Evolutionary conservation across 2,329 filamentous ascomycete species (phyloP).

Genomic region (Xylariaceae sp.): DNA sequence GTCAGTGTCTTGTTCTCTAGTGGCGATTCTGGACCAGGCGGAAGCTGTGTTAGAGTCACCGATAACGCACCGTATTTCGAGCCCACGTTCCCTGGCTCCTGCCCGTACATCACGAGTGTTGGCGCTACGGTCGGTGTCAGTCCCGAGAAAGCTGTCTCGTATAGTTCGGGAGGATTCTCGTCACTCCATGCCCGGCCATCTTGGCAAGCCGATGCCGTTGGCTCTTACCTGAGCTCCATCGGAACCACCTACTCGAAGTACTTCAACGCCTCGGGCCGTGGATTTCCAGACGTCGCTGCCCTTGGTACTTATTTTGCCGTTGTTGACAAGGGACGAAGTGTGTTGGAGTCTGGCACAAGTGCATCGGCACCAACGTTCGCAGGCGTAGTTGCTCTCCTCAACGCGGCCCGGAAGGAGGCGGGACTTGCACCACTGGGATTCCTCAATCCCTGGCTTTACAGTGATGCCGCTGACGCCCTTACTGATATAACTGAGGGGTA

Average conservation of each 20-base stretch:
- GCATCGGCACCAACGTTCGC: conserved; percentile 41
- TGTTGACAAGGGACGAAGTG: conserved; percentile 28
- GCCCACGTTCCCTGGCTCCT: conserved; percentile 39
- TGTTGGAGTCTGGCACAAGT: conserved; percentile 31
- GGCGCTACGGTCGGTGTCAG: conserved; percentile 47
- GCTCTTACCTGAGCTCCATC: conserved; percentile 36
- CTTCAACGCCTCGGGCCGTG: conserved; percentile 38
- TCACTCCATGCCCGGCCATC: conserved; percentile 35
- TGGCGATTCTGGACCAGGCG: conserved; percentile 60
- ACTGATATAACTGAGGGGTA: conserved; percentile 31
- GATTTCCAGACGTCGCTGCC: conserved; percentile 39
- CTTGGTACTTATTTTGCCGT: conserved; percentile 51
- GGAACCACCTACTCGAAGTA: conserved; percentile 35
- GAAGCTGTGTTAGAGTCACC: conserved; percentile 57
- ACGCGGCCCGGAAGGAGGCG: conserved; percentile 38
- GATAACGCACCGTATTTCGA: conserved; percentile 38
- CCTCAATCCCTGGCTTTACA: conserved; percentile 33
- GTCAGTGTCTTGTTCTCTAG: conserved; percentile 60
- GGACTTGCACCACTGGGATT: conserved; percentile 34
- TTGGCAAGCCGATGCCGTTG: conserved; percentile 34
- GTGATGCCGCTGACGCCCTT: conserved; percentile 28
- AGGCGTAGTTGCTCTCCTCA: conserved; percentile 40
- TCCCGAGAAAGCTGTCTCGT: conserved; percentile 37
- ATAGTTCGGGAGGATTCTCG: conserved; percentile 40
- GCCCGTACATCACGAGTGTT: conserved; percentile 57